Evolutionary conservation across 208 protist genomes (phyloP), one percentile per base, ranked within the genome.

Genomic region (Leishmania lainsoni): DNA sequence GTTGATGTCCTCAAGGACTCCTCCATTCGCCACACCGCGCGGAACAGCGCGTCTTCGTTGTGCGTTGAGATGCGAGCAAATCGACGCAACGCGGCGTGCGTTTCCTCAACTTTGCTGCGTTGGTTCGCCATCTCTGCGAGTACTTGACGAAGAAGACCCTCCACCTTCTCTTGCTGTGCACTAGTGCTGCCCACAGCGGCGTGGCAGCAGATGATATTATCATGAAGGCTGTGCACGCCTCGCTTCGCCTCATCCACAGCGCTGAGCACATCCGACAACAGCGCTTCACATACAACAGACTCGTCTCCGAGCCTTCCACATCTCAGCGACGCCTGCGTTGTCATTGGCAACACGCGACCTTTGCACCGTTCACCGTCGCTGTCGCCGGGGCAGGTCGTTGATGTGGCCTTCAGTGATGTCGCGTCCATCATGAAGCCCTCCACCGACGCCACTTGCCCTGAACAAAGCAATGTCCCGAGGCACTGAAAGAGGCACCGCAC

Each of bases 21-120:
- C 76, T 79, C 76, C 48, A 79, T 45, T 8, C 48, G 35, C 63
- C 45, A 14, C 63, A 70, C n/a, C n/a, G 76, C 52, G 22, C 75
- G 63, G 42, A 79, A 58, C 10, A 79, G 39, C 3, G 63, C 76
- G 10, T 59, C 49, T 45, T 79, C 76, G n/a, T 79, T 79, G 48
- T 79, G 76, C 1, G 63, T 70, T n/a, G 76, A 72, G 16, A 79
- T 52, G 39, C 61, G 76, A 1, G 52, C 17, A 52, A 79, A 61
- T 8, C 48, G 76, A 3, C 76, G 76, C 76, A 79, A 8, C 42
- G 35, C 49, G 20, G 76, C 0, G 16, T 56, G 6, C n/a, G 63
- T 72, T 16, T 42, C 76, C 14, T 79, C 76, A 14, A 45, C 26
- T 10, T 52, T 16, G n/a, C 49, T 26, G 17, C 42, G 35, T n/a